Evolutionary conservation across 805 yeast genomes (phyloP), one percentile per base, ranked within the genome.

Genomic region (Starmerella stigmatis): DNA sequence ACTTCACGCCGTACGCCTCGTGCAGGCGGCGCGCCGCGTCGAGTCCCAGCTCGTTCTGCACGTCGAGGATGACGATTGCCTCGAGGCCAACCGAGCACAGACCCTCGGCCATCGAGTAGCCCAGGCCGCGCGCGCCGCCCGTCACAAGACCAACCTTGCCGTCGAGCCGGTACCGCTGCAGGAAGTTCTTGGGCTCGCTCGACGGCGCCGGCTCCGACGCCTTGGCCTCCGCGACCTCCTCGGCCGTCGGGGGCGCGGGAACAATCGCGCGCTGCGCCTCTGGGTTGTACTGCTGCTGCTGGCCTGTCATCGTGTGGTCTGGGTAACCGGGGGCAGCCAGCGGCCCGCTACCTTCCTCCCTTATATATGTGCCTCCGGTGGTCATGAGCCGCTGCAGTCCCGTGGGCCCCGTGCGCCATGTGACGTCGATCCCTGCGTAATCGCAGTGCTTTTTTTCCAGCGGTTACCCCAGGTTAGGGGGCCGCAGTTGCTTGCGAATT

Each of bases 61-160:
- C 81, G 46, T 78, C 78, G 39, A 70, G 59, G 47, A 68, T 66
- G 47, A 69, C 60, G 64, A 77, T 47, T 67, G 81, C 63, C 73
- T 77, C 61, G 62, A 78, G 55, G 66, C 73, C 71, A 25, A 66
- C 70, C 30, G 67, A 75, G 59, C 79, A 64, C 38, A 76, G 68
- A 16, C 80, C 81, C 61, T 79, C 74, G 46, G 79, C 73, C 65
- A 78, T 65, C 34, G 76, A 72, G 45, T 73, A 67, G 21, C 80
- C 79, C 52, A 78, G 70, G 30, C 83, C 83, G 30, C 83, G 77
- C 42, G 81, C 78, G 33, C 82, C 83, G 36, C 83, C 83, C 40
- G 83, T 78, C 46, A 78, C 66, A 26, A 78, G 66, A 48, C 77
- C 81, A 44, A 78, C 71, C 65, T 74, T 73, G 45, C 81, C 81